These are phyloP conservation scores for Paramecium caudatum DNA, from an alignment of 73 alveolate species.

Conservation along the genomic window DNA sequence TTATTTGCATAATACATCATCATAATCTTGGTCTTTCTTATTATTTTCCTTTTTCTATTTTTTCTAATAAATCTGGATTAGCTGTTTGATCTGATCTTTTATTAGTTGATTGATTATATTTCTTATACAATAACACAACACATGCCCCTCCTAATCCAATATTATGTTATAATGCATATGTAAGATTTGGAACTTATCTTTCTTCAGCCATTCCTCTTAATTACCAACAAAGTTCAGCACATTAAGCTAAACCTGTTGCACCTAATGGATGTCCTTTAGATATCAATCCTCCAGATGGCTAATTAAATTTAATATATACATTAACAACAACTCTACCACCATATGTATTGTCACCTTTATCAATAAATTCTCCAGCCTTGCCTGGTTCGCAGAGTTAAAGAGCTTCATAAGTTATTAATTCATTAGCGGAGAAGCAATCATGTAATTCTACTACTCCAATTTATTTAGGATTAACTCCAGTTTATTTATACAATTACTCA, in stretches of 20 bases:
- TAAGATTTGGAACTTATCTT: conserved; percentile 88
- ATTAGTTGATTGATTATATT: conserved; percentile 72
- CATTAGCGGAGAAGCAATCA: conserved; percentile 92
- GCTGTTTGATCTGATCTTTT: background rate
- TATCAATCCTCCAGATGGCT: conserved; percentile 91
- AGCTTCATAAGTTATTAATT: conserved; percentile 90
- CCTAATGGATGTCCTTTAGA: conserved; percentile 93
- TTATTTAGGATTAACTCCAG: conserved; percentile 82
- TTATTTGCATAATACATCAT: background rate
- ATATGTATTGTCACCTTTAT: conserved; percentile 85
- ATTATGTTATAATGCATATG: conserved; percentile 86
- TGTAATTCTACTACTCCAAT: conserved; percentile 87
- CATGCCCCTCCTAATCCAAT: conserved; percentile 94
- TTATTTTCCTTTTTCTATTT: background rate
- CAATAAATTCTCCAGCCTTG: conserved; percentile 89
- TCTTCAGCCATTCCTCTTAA: conserved; percentile 89
- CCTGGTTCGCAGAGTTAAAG: conserved; percentile 90
- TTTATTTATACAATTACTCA: conserved; percentile 77
- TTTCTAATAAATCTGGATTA: background rate
- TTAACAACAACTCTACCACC: conserved; percentile 88
- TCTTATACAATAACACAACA: conserved; percentile 85
- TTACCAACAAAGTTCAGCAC: conserved; percentile 93
- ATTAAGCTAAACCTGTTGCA: conserved; percentile 93
- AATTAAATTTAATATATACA: conserved; percentile 65
- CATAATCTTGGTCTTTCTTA: conserved; percentile 3